Percentiles rank a stretch among this genome's conserved stretches.
phyloP scores from a whole-genome alignment of 192 early-diverging fungal genomes.

The Backusella sp. region DNA sequence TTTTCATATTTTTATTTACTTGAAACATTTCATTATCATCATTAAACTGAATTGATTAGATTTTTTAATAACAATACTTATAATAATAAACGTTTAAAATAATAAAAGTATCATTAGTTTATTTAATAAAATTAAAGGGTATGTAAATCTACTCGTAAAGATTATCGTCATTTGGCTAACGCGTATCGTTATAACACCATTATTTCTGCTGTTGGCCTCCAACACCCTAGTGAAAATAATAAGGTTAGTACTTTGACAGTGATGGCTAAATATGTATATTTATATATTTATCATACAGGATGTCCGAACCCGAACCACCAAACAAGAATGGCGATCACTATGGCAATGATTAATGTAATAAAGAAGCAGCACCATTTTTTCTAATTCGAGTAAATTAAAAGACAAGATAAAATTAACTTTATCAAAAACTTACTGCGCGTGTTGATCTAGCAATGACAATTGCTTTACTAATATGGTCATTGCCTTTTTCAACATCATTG shows the following conservation, averaged over 20 bases:
- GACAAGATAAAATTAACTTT: background rate
- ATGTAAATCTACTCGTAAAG: background rate
- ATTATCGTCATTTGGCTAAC: background rate
- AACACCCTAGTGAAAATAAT: background rate
- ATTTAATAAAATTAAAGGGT: background rate
- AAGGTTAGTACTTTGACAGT: background rate
- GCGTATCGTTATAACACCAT: background rate
- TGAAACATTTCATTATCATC: background rate
- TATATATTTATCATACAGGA: background rate
- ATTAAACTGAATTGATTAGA: background rate
- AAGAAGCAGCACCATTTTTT: constrained; percentile 46
- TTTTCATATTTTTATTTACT: background rate
- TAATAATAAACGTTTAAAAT: background rate
- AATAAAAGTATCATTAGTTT: background rate
- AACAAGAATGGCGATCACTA: constrained; percentile 41
- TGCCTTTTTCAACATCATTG: constrained; percentile 29
- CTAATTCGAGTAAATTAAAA: constrained; percentile 9
- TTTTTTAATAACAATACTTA: background rate
- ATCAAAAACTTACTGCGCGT: constrained; percentile 21
- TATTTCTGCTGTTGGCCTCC: background rate
- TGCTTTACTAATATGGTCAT: constrained; percentile 21
- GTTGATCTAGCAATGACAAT: constrained; percentile 31
- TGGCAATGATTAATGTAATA: constrained; percentile 25
- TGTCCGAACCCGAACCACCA: constrained; percentile 43
- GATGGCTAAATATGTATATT: background rate